Evolutionary conservation across 2,329 filamentous ascomycete species (phyloP), one percentile per base, ranked within the genome.

Genomic region (Apiospora saccharicola): DNA sequence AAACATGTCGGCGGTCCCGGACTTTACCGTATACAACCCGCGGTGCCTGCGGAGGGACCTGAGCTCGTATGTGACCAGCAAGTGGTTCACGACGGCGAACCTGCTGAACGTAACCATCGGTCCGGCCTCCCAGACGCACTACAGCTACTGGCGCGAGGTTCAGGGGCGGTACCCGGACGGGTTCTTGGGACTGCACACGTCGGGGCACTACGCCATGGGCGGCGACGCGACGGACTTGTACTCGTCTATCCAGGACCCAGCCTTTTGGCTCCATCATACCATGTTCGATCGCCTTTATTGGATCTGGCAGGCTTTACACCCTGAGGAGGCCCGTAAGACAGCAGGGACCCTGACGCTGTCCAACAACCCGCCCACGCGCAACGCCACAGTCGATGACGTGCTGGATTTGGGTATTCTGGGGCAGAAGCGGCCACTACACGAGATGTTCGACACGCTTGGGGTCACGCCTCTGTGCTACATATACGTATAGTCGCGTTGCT

Each of bases 271-370:
- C 1, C 68, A 70, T 14, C 68, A 70, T 12, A 12, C 68, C 19
- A 70, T 70, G 68, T 19, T 70, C 16, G 68, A 73, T 43, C 51
- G 67, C n/a, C 47, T 70, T 14, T 71, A 68, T n/a, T 73, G 70
- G 64, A 46, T 71, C 70, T 69, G 44, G 67, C 67, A 69, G 19
- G 44, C 6, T 5, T 7, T 69, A 10, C 67, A 69, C 22, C 67
- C 67, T 1, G 26, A 7, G 1, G 46, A 47, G 13, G 44, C 67
- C 6, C 30, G 30, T 6, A 69, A 44, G 26, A 37, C 46, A 6
- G 46, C 44, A 3, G 67, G 67, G 14, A 69, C 67, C 43, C 44
- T 69, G 13, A 69, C 67, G 14, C 19, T 47, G 14, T 47, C 43
- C 24, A 51, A 69, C 30, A 46, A 5, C 43, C 43, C 30, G 43